These are phyloP conservation scores for Ziziphus jujuba DNA, from an alignment of 306 rosid species.

Conservation along the genomic window DNA sequence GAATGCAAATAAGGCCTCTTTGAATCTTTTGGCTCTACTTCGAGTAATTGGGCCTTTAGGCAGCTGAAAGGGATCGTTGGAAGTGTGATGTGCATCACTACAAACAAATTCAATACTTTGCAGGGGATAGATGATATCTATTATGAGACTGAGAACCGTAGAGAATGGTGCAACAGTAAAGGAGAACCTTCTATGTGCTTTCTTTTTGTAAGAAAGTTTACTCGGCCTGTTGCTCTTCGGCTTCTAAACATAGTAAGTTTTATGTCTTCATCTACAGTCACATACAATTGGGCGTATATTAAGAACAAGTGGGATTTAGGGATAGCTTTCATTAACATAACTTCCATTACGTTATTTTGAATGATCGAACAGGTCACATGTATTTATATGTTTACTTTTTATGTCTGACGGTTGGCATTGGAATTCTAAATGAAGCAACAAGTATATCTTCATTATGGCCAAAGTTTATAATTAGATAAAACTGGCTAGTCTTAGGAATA, in stretches of 20 bases:
- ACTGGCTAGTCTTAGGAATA: slow-evolving; percentile 6
- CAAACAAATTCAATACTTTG: slow-evolving; percentile 18
- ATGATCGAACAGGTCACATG: background rate
- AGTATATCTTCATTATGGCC: slow-evolving; percentile 15
- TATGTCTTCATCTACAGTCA: background rate
- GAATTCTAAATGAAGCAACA: slow-evolving; percentile 43
- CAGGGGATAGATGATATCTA: slow-evolving; percentile 89
- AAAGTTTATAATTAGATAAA: slow-evolving; percentile 16
- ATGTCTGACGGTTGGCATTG: slow-evolving; percentile 52
- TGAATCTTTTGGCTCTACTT: too few relatives aligned
- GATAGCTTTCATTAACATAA: background rate
- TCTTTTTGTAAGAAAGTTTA: slow-evolving; percentile 92
- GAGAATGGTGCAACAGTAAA: slow-evolving; percentile 94
- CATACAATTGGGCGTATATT: slow-evolving; percentile 4
- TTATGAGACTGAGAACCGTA: slow-evolving; percentile 88
- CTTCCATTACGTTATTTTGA: background rate
- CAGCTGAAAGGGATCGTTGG: too few relatives aligned
- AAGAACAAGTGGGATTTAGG: background rate
- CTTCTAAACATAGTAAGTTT: slow-evolving; percentile 78
- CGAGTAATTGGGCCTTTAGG: too few relatives aligned
- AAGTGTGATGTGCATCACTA: too few relatives aligned
- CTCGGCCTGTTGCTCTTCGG: slow-evolving; percentile 88
- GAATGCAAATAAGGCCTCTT: too few relatives aligned
- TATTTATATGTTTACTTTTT: slow-evolving; percentile 9
- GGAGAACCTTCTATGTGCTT: slow-evolving; percentile 88